phyloP scores from a whole-genome alignment of 1,284 basidiomycete species.

The Naganishia sp. region DNA sequence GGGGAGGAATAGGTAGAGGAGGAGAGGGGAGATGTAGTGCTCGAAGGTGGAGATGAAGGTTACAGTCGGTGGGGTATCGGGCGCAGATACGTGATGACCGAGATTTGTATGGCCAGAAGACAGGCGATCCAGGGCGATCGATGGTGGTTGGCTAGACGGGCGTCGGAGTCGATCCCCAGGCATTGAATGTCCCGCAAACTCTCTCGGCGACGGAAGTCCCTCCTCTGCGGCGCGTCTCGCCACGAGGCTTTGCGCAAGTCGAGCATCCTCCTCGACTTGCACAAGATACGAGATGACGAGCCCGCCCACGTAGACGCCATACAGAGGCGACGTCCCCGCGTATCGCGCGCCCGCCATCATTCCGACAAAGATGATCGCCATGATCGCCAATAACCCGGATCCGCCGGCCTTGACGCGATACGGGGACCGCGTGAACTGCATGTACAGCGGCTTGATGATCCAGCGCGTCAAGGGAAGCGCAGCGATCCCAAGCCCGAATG shows the following conservation, averaged over 20 bases:
- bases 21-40: conserved; percentile 48
- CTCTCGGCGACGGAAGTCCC: not conserved
- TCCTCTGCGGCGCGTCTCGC: not conserved
- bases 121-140: conserved; percentile 8
- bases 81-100: conserved; percentile 2
- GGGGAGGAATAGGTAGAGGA: conserved; percentile 56
- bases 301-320: conserved; percentile 57
- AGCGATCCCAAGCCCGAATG: conserved; percentile 37
- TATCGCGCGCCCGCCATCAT: conserved; percentile 44
- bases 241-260: not conserved
- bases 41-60: conserved; percentile 45
- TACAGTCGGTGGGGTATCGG: conserved; percentile 42
- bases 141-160: not conserved
- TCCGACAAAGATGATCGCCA: conserved; percentile 44
- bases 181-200: not conserved
- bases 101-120: conserved; percentile 1
- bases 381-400: conserved; percentile 30
- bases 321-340: conserved; percentile 55
- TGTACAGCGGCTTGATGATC: conserved; percentile 36
- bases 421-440: conserved; percentile 3
- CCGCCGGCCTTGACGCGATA: conserved; percentile 1
- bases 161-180: conserved; percentile 23
- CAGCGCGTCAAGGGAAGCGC: conserved; percentile 33
- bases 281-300: conserved; percentile 44
- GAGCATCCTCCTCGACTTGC: conserved; percentile 28